Evolutionary conservation across 257 asterid genomes (phyloP), one percentile per base, ranked within the genome.

Genomic region (Orobanche coerulescens): DNA sequence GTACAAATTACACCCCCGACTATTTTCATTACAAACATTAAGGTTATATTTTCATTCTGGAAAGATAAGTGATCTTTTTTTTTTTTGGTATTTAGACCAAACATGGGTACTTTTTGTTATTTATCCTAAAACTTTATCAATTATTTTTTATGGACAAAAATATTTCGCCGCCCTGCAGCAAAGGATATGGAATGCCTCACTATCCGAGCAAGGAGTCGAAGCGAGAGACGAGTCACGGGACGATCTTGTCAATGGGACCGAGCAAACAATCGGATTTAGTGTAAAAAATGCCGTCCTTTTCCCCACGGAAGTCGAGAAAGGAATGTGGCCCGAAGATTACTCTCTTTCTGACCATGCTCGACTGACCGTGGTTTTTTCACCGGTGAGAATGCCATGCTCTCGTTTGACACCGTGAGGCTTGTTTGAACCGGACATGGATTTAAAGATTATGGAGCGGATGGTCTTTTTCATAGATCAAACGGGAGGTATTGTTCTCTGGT

Each of bases 321-420:
- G 98, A 56, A 74, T 65, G 78, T 92, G 98, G 98, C 98, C 98
- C 0, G 96, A 92, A 47, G 79, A 92, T 43, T 92, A 88, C 82
- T 86, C 84, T 60, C 98, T 92, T 44, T 92, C 98, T 1, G 98
- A 92, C 82, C 98, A 88, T 36, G 98, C 96, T 30, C 80, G 95
- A 11, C 95, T 92, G 19, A 92, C 98, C 0, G 98, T 92, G 44
- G 95, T 92, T 0, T 86, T 92, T 73, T 88, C 98, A 50, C 98
- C 96, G 0, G 73, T 86, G 18, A 68, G 83, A 77, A 92, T 88
- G 96, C 84, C 90, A 1, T 88, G 95, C 81, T 82, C 88, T 37
- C 81, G 94, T 18, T 39, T 80, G 68, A 62, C 76, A 19, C 69
- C 52, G 23, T 76, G 76, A 85, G 58, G 15, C 30, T 50, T 42